phyloP scores from a whole-genome alignment of 2,329 filamentous ascomycete genomes.

The Xylariaceae sp. region DNA sequence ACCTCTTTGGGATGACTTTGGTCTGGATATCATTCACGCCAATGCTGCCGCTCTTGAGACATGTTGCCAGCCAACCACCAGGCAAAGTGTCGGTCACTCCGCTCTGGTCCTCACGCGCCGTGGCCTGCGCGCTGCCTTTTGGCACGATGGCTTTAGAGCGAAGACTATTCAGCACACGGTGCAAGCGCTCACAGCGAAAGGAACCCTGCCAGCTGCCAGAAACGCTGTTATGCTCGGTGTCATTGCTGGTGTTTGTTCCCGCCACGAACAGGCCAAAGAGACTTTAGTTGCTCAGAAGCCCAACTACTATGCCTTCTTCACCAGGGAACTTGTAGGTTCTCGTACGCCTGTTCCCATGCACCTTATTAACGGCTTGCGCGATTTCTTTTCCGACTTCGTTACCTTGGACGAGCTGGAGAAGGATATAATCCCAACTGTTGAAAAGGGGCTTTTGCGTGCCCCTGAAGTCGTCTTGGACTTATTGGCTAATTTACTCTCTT shows the following conservation, averaged over 20 bases:
- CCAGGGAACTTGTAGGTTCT: conserved; percentile 83
- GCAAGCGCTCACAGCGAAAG: conserved; percentile 71
- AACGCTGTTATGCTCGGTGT: conserved; percentile 83
- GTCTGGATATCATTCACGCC: conserved; percentile 68
- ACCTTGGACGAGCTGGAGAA: conserved; percentile 75
- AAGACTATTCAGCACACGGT: conserved; percentile 69
- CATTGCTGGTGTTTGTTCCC: conserved; percentile 83
- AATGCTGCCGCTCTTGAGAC: conserved; percentile 78
- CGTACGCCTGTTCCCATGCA: conserved; percentile 73
- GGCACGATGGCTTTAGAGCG: conserved; percentile 60
- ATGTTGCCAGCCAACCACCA: conserved; percentile 71
- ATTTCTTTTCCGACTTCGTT: conserved; percentile 83
- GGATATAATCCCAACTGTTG: conserved; percentile 79
- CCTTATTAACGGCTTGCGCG: conserved; percentile 72
- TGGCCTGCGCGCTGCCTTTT: conserved; percentile 76
- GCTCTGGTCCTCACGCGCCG: conserved; percentile 80
- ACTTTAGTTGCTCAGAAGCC: conserved; percentile 70
- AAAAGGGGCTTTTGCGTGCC: conserved; percentile 86
- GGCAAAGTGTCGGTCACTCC: conserved; percentile 70
- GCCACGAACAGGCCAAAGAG: conserved; percentile 67
- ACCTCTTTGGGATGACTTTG: conserved; percentile 67
- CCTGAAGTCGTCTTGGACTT: conserved; percentile 89
- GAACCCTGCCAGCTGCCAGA: conserved; percentile 65
- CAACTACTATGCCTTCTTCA: conserved; percentile 81
- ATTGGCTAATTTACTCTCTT: conserved; percentile 72